Conservation (phyloP, 2,329 filamentous ascomycete species). For the Capronia epimyces region DNA sequence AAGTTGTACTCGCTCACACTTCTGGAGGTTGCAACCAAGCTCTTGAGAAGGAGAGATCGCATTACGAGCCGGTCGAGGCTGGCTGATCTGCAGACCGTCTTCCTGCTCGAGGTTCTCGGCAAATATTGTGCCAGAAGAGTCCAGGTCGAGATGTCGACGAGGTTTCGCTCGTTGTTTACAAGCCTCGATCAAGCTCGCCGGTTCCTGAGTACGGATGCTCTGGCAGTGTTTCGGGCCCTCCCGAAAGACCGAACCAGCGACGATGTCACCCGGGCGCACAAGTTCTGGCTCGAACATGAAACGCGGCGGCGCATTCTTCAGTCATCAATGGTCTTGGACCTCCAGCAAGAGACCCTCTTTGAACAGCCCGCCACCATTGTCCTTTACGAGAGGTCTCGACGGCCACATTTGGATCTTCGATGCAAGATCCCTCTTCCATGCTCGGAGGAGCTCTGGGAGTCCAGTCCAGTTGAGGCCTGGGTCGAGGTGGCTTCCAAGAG, state of each 20-base stretch:
- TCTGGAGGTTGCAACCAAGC: constrained; percentile 33
- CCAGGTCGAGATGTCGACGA: constrained; percentile 34
- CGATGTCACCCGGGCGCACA: constrained; percentile 31
- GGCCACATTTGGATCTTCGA: constrained; percentile 15
- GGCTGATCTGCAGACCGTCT: constrained; percentile 35
- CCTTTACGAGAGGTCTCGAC: constrained; percentile 24
- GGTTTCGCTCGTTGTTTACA: constrained; percentile 34
- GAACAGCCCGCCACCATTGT: constrained; percentile 33
- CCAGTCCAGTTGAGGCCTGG: constrained; percentile 31
- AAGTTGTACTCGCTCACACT: constrained; percentile 34
- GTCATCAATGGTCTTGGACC: constrained; percentile 34
- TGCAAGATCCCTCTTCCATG: constrained; percentile 33
- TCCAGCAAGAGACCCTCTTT: constrained; percentile 33
- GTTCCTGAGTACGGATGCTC: constrained; percentile 31
- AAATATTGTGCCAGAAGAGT: constrained; percentile 34
- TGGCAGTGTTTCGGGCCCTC: constrained; percentile 32
- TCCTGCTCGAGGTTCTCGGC: constrained; percentile 34
- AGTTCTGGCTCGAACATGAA: constrained; percentile 36
- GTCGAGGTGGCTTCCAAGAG: constrained; percentile 23
- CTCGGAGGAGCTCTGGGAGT: constrained; percentile 33
- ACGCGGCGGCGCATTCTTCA: constrained; percentile 34
- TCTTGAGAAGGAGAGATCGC: constrained; percentile 31
- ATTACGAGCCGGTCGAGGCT: constrained; percentile 34
- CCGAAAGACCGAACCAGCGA: constrained; percentile 27
- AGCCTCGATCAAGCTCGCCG: constrained; percentile 33